Evolutionary conservation across 257 asterid genomes (phyloP).

Genomic region (Vinca minor): DNA sequence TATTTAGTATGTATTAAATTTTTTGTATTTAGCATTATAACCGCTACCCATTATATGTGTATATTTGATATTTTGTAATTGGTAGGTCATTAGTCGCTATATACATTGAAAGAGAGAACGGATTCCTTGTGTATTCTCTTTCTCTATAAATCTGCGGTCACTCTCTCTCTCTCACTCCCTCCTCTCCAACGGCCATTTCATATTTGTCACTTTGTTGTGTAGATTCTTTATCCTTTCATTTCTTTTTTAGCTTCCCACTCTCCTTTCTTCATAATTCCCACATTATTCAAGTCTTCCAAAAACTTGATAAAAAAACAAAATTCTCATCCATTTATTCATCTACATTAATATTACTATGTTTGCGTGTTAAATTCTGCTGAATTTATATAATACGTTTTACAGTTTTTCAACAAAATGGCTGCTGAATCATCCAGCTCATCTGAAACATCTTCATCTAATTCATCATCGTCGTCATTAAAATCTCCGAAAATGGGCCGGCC

Average conservation of each 20-base stretch:
- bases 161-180: neutral
- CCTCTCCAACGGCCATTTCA: slow-evolving; percentile 19
- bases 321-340: too few relatives aligned
- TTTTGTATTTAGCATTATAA: too few relatives aligned
- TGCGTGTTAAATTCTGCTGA: too few relatives aligned
- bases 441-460: neutral
- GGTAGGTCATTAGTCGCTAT: slow-evolving; percentile 17
- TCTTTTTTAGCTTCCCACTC: too few relatives aligned
- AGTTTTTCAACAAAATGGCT: neutral
- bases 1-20: too few relatives aligned
- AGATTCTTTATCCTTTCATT: neutral
- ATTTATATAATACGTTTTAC: too few relatives aligned
- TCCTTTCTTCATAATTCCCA: too few relatives aligned
- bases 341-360: too few relatives aligned
- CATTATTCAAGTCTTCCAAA: too few relatives aligned
- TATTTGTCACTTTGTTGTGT: slow-evolving; percentile 10
- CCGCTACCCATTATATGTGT: neutral
- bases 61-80: neutral
- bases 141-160: slow-evolving; percentile 8
- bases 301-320: neutral
- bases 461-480: neutral
- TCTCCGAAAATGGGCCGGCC: neutral
- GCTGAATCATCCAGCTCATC: slow-evolving; percentile 6
- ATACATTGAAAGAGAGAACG: neutral
- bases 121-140: neutral